Evolutionary conservation across 805 yeast species (phyloP), one percentile per base, ranked within the genome.

Genomic region (Myxozyma geophila): DNA sequence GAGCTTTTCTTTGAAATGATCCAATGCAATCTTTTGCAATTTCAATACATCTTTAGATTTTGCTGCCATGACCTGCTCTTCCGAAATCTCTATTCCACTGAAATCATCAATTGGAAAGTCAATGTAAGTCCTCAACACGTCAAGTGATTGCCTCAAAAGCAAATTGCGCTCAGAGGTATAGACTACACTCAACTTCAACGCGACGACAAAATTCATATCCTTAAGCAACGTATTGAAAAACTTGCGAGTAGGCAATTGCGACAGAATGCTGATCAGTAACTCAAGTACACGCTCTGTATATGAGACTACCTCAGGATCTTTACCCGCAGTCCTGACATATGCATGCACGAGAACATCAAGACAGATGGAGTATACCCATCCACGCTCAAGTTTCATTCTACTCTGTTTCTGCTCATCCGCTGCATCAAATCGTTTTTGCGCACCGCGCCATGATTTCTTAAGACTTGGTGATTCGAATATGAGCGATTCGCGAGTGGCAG

Each of bases 81-180:
- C 37, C 0, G 71, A 37, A 5, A 73, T 58, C 7, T 69, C 49
- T 15, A 67, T 71, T 8, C 82, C 82, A 0, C 79, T 68, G 48
- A 76, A 74, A 51, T 81, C 84, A 64, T 81, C 76, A 17, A 82
- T 69, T 2, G 84, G 83, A 64, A 76, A 80, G 47, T 73, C 62
- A 3, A 76, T 44, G 44, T 71, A 76, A 51, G 74, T 72, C 9
- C 67, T 64, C 6, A 77, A 59, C 0, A 71, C 47, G 1, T 43
- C 58, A 17, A 41, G 46, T 7, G 54, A 39, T 35, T 63, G 58
- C n/a, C 63, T 37, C 12, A 64, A 7, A n/a, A 37, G 23, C 12
- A 36, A 7, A 40, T 50, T 49, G 40, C 53, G 54, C 56, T 33
- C 63, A 46, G 54, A 36, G n/a, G 46, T 48, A 47, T 55, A 67